Evolutionary conservation across 2,329 filamentous ascomycete species (phyloP), one percentile per base, ranked within the genome.

Genomic region (Sporothrix dimorphospora): DNA sequence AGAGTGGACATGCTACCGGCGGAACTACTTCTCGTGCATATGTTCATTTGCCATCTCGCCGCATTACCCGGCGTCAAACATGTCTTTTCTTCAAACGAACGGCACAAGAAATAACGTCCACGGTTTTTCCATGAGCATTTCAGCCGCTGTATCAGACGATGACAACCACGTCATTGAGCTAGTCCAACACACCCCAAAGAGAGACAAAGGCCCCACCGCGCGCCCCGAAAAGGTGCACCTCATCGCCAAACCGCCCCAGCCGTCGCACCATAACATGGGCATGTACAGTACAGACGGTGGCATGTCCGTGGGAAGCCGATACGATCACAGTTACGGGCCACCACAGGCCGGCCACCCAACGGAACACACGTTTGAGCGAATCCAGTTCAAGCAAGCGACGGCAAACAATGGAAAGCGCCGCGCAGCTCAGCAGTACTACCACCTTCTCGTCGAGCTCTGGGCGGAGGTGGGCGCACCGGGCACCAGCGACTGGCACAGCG

Each of bases 341-440:
- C 75, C 78, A 63, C 72, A 81, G 72, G 77, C 79, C 65, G 78
- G 81, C 0, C 81, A 82, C 19, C 83, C 85, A 5, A 86, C 83
- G 7, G 87, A 89, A 75, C 85, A 89, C 74, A 89, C 86, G 0
- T 98, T 97, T 79, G 94, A 97, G 79, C 90, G 94, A 12, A 96
- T 97, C 69, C 94, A 97, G 77, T 98, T 97, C 86, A 97, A 97
- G 80, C 93, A 93, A 75, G 94, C 94, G 1, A 97, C 94, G 0
- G 93, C 94, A 30, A 98, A 97, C 82, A 98, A 98, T 76, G 94
- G 94, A 63, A 97, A 97, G 80, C 87, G 94, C 76, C 87, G 94
- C 72, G 94, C 94, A 1, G 93, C 94, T 21, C 94, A 98, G 79
- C 94, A 97, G 77, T 97, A 94, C 80, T 97, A 97, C 78, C 93